These are phyloP conservation scores for Delitschia confertaspora DNA, from an alignment of 495 filamentous ascomycete genomes.

Conservation along the genomic window DNA sequence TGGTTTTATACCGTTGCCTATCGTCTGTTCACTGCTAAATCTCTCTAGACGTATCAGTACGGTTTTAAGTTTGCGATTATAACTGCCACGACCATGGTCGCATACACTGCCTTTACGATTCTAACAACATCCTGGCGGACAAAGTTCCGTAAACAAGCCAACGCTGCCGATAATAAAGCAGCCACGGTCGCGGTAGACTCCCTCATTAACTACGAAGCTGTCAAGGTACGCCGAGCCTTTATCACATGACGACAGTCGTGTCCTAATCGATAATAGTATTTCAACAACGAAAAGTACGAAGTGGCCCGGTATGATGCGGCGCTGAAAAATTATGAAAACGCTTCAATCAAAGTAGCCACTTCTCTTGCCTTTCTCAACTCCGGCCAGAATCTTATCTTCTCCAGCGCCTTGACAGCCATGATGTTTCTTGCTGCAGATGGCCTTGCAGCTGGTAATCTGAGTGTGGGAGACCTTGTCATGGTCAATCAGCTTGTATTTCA, in stretches of 20 bases:
- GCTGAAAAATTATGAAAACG: slow-evolving; percentile 76
- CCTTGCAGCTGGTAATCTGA: slow-evolving; percentile 68
- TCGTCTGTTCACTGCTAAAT: slow-evolving; percentile 24
- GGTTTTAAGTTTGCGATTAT: slow-evolving; percentile 85
- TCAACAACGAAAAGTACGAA: slow-evolving; percentile 97
- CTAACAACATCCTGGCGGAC: slow-evolving; percentile 93
- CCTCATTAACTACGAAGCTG: slow-evolving; percentile 95
- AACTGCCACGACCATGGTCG: slow-evolving; percentile 82
- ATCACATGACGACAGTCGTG: neutral
- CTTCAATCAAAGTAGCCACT: slow-evolving; percentile 92
- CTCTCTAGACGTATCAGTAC: slow-evolving; percentile 76
- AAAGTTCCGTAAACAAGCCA: slow-evolving; percentile 87
- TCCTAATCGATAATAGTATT: slow-evolving; percentile 47
- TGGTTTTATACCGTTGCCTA: slow-evolving; percentile 11
- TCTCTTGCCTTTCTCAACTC: slow-evolving; percentile 86
- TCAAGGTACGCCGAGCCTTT: slow-evolving; percentile 46
- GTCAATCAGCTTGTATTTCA: slow-evolving; percentile 99
- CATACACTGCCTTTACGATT: slow-evolving; percentile 91
- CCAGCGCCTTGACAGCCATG: slow-evolving; percentile 88
- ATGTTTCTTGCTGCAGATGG: slow-evolving; percentile 93
- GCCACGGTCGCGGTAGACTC: slow-evolving; percentile 94
- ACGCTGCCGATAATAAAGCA: slow-evolving; percentile 90
- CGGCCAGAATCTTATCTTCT: slow-evolving; percentile 99
- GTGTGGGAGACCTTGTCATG: slow-evolving; percentile 96
- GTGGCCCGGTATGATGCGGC: slow-evolving; percentile 83